Evolutionary conservation across 2,329 filamentous ascomycete genomes (phyloP), one percentile per base, ranked within the genome.

Genomic region (Aspergillus fructus): DNA sequence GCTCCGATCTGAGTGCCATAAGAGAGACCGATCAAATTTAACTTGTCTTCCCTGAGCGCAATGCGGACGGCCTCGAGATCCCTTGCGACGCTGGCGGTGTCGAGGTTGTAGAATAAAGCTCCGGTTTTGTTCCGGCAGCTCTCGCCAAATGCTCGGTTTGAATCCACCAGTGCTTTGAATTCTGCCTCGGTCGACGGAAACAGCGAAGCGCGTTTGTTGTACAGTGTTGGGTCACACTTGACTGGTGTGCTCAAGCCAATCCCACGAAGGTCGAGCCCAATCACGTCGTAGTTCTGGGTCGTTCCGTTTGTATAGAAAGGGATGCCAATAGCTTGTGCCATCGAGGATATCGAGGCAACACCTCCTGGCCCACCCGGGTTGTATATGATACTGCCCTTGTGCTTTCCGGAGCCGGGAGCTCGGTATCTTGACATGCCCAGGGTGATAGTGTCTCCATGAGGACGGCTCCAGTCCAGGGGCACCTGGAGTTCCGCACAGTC

Each of bases 1-100:
- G 71, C 68, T 21, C 76, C 79, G 15, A 81, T 66, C 60, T 77
- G 74, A 1, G 75, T 75, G 5, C 79, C 78, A 62, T 82, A 81
- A 2, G 77, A 80, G 13, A 76, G 60, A 6, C 78, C 79, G 1
- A 79, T 55, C 41, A 67, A 78, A 55, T 73, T 76, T 37, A 78
- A 50, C 53, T 69, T 71, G n/a, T 72, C 68, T 12, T 71, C 68
- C 3, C 69, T 67, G 4, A 78, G 63, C 3, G 69, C 74, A n/a
- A 64, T 49, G 3, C 69, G 71, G 4, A 76, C 62, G 17, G 71
- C 70, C 42, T 75, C 73, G 24, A 75, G 64, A 51, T 77, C 74
- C 49, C 71, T 71, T 4, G 64, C 68, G 8, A 66, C 67, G 24
- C 58, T 67, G n/a, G 71, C 62, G 6, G 78, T 79, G 61, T 81